A percentile compares a stretch with the other conserved stretches of the same genome.
These are phyloP conservation scores for Acephala macrosclerotiorum DNA, from an alignment of 2,329 filamentous ascomycete species.

Conservation along the genomic window DNA sequence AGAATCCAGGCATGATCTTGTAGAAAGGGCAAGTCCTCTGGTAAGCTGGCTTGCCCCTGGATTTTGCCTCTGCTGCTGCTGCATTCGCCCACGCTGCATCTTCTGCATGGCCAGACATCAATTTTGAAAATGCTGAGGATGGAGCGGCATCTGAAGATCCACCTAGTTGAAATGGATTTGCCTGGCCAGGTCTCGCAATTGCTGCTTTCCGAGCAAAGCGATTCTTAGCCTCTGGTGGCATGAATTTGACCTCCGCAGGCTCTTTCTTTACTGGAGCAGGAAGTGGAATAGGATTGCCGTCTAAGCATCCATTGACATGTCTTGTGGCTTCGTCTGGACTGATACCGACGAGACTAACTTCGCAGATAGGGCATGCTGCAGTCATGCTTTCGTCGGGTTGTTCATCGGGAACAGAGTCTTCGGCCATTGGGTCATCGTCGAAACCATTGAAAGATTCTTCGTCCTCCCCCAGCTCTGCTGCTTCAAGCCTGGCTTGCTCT, in stretches of 20 bases:
- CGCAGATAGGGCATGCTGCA: conserved; percentile 78
- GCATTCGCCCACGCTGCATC: conserved; percentile 89
- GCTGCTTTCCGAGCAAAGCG: conserved; percentile 70
- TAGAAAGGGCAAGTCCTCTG: conserved; percentile 96
- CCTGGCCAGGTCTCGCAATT: conserved; percentile 79
- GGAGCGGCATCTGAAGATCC: conserved; percentile 48
- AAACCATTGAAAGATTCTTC: conserved; percentile 41
- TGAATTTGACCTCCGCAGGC: conserved; percentile 35
- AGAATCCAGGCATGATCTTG: conserved; percentile 94
- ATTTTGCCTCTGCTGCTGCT: conserved; percentile 78
- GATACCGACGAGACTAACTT: conserved; percentile 64
- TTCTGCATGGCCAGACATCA: conserved; percentile 94
- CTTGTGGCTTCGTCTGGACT: conserved; percentile 73
- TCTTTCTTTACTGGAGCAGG: conserved; percentile 43
- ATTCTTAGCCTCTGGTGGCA: conserved; percentile 36
- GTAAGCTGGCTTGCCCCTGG: conserved; percentile 85
- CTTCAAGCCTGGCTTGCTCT: conserved; percentile 74
- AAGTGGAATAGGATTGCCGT: conserved; percentile 75
- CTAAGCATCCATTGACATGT: conserved; percentile 93
- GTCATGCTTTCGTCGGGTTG: conserved; percentile 30
- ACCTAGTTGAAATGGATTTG: conserved; percentile 73
- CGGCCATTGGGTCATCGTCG: conserved; percentile 28
- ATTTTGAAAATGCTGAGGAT: conserved; percentile 83
- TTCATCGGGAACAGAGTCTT: conserved; percentile 2
- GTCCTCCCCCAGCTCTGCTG: conserved; percentile 54